Evolutionary conservation across 495 filamentous ascomycete species (phyloP).

Genomic region (Aspergillus olivimuriae): DNA sequence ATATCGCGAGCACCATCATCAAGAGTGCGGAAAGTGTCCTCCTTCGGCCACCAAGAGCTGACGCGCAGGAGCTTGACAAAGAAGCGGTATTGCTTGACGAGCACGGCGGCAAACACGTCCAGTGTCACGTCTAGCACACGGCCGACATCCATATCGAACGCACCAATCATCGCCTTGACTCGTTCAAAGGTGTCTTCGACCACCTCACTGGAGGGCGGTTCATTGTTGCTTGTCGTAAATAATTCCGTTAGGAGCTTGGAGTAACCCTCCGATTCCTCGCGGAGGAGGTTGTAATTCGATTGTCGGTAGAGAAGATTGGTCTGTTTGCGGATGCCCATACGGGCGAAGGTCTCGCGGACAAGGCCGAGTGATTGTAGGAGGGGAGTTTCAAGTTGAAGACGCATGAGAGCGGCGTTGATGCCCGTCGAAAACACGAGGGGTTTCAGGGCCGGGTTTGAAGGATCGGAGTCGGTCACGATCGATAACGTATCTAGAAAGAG

Average conservation of each 20-base stretch:
- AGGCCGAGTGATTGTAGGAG: constrained; percentile 69
- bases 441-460: constrained; percentile 36
- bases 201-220: constrained; percentile 54
- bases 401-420: constrained; percentile 65
- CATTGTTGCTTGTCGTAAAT: constrained; percentile 67
- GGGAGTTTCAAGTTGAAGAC: constrained; percentile 72
- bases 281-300: constrained; percentile 89
- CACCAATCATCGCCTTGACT: constrained; percentile 86
- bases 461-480: constrained; percentile 62
- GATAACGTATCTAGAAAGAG: constrained; percentile 80
- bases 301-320: constrained; percentile 92
- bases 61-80: constrained; percentile 84
- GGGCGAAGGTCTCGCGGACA: constrained; percentile 77
- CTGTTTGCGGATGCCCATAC: constrained; percentile 76
- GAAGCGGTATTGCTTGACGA: constrained; percentile 82
- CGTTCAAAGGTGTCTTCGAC: constrained; percentile 66
- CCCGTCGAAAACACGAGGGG: constrained; percentile 61
- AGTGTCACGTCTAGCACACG: constrained; percentile 88
- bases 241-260: constrained; percentile 83
- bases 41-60: constrained; percentile 96
- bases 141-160: constrained; percentile 90
- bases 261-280: constrained; percentile 95
- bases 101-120: constrained; percentile 78
- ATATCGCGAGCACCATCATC: constrained; percentile 32
- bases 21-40: constrained; percentile 23